Conservation (phyloP, 352 stramenopile genomes). For the Globisporangium cederbergense region DNA sequence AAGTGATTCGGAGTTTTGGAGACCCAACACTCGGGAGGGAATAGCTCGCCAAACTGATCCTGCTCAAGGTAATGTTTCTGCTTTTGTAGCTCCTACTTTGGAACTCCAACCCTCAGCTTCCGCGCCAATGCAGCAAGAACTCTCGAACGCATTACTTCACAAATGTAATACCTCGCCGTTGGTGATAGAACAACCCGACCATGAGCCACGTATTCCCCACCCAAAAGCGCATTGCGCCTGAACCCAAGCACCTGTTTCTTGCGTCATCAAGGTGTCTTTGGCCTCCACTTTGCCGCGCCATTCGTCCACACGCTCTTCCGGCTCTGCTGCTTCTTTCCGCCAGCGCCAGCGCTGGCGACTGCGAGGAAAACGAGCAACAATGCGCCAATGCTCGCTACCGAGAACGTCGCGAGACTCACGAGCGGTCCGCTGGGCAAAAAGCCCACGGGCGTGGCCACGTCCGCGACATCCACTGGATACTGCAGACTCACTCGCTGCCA, state of each 20-base stretch:
- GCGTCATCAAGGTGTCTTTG: background rate
- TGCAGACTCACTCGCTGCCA: slow-evolving; percentile 31
- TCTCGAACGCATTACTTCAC: too few species aligned
- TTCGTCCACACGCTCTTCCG: background rate
- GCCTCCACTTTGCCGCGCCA: background rate
- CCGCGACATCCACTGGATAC: slow-evolving; percentile 19
- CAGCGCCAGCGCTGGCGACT: background rate
- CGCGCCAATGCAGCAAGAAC: too few species aligned
- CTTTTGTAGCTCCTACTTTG: background rate
- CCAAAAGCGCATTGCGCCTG: background rate
- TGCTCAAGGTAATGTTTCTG: background rate
- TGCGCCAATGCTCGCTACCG: slow-evolving; percentile 33
- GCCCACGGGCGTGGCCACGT: slow-evolving; percentile 37
- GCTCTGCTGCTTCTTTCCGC: slow-evolving; percentile 8
- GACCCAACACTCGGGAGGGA: background rate
- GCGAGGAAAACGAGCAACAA: slow-evolving; percentile 39
- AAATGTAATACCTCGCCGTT: too few species aligned
- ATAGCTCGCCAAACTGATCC: background rate
- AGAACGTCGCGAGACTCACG: slow-evolving; percentile 46
- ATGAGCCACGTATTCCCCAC: background rate
- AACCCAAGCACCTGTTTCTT: background rate
- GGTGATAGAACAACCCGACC: too few species aligned
- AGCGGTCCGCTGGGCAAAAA: slow-evolving; percentile 35
- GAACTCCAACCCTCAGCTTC: too few species aligned
- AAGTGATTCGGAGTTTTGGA: background rate